Conservation (phyloP, 2,329 filamentous ascomycete species). For the Venturia pyrina region DNA sequence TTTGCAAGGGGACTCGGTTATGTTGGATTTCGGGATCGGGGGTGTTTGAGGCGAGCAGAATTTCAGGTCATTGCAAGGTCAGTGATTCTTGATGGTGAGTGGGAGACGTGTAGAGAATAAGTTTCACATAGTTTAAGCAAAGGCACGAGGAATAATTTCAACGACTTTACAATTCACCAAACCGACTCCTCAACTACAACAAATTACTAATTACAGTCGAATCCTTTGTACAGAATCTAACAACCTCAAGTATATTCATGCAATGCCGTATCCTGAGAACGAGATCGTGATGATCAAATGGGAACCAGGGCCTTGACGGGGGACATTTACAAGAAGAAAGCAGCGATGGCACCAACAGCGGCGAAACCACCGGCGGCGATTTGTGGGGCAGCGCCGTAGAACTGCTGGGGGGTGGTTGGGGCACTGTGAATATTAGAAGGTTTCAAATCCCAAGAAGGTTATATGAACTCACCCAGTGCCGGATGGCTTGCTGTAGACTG, state of each 20-base stretch:
- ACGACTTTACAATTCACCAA: slow-evolving; percentile 1
- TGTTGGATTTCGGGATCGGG: too few relatives aligned
- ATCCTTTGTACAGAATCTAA: slow-evolving; percentile 3
- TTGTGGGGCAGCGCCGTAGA: slow-evolving; percentile 10
- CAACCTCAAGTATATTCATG: not conserved
- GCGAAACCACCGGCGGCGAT: slow-evolving; percentile 5
- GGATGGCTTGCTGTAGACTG: not conserved
- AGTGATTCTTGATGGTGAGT: too few relatives aligned
- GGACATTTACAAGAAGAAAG: slow-evolving; percentile 11
- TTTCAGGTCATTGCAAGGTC: too few relatives aligned
- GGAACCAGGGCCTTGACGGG: not conserved
- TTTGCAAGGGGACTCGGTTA: too few relatives aligned
- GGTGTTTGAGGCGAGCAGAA: too few relatives aligned
- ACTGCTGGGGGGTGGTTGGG: slow-evolving; percentile 4
- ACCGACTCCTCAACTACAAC: not conserved
- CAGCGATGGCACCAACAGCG: slow-evolving; percentile 10
- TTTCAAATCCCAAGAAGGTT: not conserved
- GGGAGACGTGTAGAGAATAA: not conserved
- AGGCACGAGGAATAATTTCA: not conserved
- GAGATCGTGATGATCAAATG: slow-evolving; percentile 6
- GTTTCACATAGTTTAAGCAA: not conserved
- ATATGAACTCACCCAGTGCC: slow-evolving; percentile 9
- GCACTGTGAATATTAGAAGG: not conserved
- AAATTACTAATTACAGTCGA: slow-evolving; percentile 7
- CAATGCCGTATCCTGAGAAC: slow-evolving; percentile 9